Evolutionary conservation across 2,329 filamentous ascomycete species (phyloP).

Genomic region (Hysterium pulicare): DNA sequence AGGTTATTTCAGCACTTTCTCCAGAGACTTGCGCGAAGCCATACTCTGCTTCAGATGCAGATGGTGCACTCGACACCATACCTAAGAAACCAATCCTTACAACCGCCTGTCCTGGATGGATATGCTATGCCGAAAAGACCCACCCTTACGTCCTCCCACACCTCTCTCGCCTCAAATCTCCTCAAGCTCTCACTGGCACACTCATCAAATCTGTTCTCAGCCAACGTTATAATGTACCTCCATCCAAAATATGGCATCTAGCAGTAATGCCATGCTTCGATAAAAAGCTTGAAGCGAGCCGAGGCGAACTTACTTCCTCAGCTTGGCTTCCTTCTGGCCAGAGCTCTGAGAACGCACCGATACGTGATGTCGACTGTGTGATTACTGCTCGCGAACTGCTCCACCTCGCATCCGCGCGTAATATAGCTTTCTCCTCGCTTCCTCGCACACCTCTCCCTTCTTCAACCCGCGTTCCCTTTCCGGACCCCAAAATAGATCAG

Average conservation of each 20-base stretch:
- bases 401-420: conserved; percentile 78
- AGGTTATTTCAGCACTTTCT: conserved; percentile 40
- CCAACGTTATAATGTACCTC: conserved; percentile 65
- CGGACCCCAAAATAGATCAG: conserved; percentile 64
- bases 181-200: conserved; percentile 87
- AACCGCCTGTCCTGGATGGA: conserved; percentile 94
- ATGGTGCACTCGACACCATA: conserved; percentile 42
- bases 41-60: conserved; percentile 21
- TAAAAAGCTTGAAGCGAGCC: conserved; percentile 95
- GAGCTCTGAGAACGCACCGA: conserved; percentile 26
- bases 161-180: conserved; percentile 86
- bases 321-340: conserved; percentile 59
- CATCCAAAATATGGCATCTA: conserved; percentile 86
- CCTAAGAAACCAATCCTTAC: conserved; percentile 68
- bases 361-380: conserved; percentile 93
- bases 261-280: conserved; percentile 99
- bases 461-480: conserved; percentile 58
- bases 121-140: conserved; percentile 98
- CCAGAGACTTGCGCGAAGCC: conserved; percentile 22
- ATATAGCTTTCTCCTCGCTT: conserved; percentile 71
- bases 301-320: conserved; percentile 82
- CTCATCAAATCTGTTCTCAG: conserved; percentile 84
- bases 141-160: conserved; percentile 91
- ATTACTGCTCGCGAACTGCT: conserved; percentile 95
- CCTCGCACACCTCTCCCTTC: conserved; percentile 55